These are phyloP conservation scores for Mycena citricolor DNA, from an alignment of 1,284 basidiomycete species.

Conservation along the genomic window DNA sequence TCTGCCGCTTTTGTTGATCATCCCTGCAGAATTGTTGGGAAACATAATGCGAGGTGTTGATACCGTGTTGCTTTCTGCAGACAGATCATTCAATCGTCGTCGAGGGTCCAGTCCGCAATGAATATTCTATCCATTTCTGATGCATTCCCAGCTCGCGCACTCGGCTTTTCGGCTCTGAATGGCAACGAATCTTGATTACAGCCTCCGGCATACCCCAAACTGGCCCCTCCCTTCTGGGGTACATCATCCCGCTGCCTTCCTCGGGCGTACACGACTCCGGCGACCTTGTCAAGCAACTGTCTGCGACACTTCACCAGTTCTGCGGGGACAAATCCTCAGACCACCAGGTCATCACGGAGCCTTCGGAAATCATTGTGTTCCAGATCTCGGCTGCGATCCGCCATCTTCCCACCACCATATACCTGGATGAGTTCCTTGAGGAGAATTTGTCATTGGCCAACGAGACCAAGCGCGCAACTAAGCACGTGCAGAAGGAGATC, in stretches of 20 bases:
- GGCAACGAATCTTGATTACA: too few species aligned
- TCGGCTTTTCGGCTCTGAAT: too few species aligned
- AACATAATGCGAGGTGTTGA: too few species aligned
- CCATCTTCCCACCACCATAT: slow-evolving; percentile 60
- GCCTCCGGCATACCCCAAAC: too few species aligned
- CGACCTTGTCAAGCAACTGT: slow-evolving; percentile 60
- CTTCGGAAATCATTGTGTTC: slow-evolving; percentile 64
- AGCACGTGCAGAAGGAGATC: slow-evolving; percentile 49
- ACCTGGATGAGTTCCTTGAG: slow-evolving; percentile 68
- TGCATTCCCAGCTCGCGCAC: too few species aligned
- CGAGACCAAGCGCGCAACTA: slow-evolving; percentile 44
- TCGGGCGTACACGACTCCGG: too few species aligned
- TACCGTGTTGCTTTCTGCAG: too few species aligned
- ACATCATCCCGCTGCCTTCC: slow-evolving; percentile 34
- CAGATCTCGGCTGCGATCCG: slow-evolving; percentile 52
- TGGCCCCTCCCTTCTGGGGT: slow-evolving; percentile 29
- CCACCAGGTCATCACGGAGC: slow-evolving; percentile 57
- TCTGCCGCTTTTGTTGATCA: too few species aligned
- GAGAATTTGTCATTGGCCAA: slow-evolving; percentile 54
- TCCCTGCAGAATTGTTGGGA: too few species aligned
- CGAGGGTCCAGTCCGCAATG: too few species aligned
- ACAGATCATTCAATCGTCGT: too few species aligned
- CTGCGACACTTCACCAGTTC: slow-evolving; percentile 47
- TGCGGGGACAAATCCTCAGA: slow-evolving; percentile 27
- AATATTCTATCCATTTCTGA: too few species aligned